Percentiles rank a stretch among this genome's conserved stretches.
Conservation (phyloP, 148 eudicot genomes). For the Chenopodium album region DNA sequence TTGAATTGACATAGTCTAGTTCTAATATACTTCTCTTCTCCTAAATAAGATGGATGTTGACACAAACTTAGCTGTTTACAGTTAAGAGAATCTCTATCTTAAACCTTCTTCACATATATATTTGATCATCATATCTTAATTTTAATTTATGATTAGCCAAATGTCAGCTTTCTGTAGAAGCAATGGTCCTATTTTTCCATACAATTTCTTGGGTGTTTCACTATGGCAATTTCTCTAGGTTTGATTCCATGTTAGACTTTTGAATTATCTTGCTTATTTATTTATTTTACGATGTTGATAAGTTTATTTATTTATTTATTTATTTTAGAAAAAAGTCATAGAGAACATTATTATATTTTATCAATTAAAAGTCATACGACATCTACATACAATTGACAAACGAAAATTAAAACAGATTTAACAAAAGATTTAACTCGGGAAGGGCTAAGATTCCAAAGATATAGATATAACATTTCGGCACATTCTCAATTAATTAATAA, state of each 20-base stretch:
- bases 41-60: constrained; percentile 19
- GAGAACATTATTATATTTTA: no score
- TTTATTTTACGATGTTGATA: background rate
- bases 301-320: no score
- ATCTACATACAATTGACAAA: no score
- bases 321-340: no score
- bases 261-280: background rate
- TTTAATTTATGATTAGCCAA: constrained; percentile 17
- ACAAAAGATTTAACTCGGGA: no score
- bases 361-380: no score
- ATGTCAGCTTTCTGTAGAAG: constrained; percentile 22
- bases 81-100: constrained; percentile 25
- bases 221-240: background rate
- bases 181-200: constrained; percentile 12
- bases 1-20: constrained; percentile 10
- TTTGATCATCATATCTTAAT: background rate
- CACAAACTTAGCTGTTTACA: constrained; percentile 36
- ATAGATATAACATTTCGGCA: no score
- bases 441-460: no score
- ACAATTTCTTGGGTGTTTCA: constrained; percentile 36
- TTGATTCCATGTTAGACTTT: constrained; percentile 12
- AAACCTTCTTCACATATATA: constrained; percentile 18
- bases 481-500: background rate
- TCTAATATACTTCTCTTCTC: constrained; percentile 5
- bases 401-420: no score